Conservation (phyloP, 352 stramenopile genomes). For the Globisporangium middletonii region DNA sequence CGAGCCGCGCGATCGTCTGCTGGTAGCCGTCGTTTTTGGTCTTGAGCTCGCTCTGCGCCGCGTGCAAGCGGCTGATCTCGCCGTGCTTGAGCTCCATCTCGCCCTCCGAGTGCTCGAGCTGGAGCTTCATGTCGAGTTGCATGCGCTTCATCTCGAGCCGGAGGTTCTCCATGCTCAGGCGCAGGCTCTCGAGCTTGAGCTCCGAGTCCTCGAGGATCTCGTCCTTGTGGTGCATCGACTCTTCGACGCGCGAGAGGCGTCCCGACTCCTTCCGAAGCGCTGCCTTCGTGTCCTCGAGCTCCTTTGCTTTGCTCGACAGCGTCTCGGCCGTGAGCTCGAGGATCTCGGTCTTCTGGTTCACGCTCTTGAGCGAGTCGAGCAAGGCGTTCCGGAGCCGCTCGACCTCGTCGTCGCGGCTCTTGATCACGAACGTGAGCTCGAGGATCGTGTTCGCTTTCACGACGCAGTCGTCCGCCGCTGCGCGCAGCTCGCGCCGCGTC, state of each 20-base stretch:
- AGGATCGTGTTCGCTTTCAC: conserved; percentile 56
- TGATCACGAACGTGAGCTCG: conserved; percentile 72
- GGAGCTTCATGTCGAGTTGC: conserved; percentile 70
- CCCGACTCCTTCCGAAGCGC: conserved; percentile 53
- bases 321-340: conserved; percentile 56
- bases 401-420: conserved; percentile 67
- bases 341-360: conserved; percentile 60
- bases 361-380: conserved; percentile 46
- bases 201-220: conserved; percentile 54
- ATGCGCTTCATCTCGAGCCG: conserved; percentile 63
- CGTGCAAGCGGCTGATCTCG: conserved; percentile 52
- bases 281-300: conserved; percentile 49
- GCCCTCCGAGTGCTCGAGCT: conserved; percentile 51
- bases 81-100: conserved; percentile 74
- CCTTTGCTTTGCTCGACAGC: conserved; percentile 49
- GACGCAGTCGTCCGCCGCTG: conserved; percentile 32
- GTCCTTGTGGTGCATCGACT: conserved; percentile 57
- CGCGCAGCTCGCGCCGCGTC: conserved; percentile 21
- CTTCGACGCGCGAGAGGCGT: conserved; percentile 43
- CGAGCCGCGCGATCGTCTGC: conserved; percentile 40
- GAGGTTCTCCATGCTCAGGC: conserved; percentile 46
- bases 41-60: conserved; percentile 42
- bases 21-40: conserved; percentile 51
- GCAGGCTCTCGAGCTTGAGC: conserved; percentile 61
- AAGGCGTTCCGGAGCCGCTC: conserved; percentile 42